phyloP scores from a whole-genome alignment of 371 early-diverging fungal genomes.

The Syncephalastrum sp. region DNA sequence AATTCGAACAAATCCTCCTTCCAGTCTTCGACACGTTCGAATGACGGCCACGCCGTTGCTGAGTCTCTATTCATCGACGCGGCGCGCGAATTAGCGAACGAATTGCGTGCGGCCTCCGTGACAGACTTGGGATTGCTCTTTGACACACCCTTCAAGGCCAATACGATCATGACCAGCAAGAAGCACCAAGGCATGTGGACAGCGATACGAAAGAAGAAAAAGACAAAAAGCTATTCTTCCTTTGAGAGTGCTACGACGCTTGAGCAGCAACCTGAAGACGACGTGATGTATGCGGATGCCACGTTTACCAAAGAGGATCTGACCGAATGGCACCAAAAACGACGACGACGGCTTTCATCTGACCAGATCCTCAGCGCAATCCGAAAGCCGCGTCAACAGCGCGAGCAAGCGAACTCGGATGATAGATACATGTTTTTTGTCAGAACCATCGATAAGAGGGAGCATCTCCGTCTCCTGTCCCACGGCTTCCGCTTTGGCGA shows the following conservation, averaged over 20 bases:
- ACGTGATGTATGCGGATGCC: too few species aligned
- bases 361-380: constrained; percentile 2
- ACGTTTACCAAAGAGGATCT: too few species aligned
- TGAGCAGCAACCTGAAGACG: too few species aligned
- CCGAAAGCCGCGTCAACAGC: neutral
- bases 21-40: constrained; percentile 17
- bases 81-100: constrained; percentile 26
- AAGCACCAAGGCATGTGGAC: neutral
- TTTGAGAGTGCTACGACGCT: too few species aligned
- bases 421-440: constrained; percentile 41
- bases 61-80: constrained; percentile 24
- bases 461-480: constrained; percentile 23
- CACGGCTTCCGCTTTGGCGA: constrained; percentile 45
- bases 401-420: constrained; percentile 9
- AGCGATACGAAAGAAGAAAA: too few species aligned
- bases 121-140: constrained; percentile 32
- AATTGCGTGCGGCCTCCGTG: constrained; percentile 20
- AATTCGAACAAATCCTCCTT: constrained; percentile 4
- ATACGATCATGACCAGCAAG: constrained; percentile 15
- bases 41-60: constrained; percentile 10
- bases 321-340: neutral
- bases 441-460: constrained; percentile 23
- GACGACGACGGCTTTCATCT: neutral
- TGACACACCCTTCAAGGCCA: constrained; percentile 29
- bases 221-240: too few species aligned